Percentiles rank a stretch among this genome's conserved stretches.
Evolutionary conservation across 805 yeast genomes (phyloP).

Genomic region (Candida montana): DNA sequence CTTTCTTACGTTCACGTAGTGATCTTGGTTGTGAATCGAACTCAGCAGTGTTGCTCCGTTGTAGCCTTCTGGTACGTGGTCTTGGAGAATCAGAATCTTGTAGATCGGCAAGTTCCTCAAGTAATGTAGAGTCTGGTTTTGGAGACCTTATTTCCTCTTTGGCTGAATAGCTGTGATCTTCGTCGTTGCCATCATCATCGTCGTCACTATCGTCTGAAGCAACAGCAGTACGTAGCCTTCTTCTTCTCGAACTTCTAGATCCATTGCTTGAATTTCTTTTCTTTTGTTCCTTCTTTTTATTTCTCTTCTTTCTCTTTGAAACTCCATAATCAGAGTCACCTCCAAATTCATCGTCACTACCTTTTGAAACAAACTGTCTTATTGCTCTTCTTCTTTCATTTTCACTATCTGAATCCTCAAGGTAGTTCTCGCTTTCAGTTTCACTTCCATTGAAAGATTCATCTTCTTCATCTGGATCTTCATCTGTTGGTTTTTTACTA

Average conservation of each 20-base stretch:
- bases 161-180: slow-evolving; percentile 23
- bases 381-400: slow-evolving; percentile 17
- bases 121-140: slow-evolving; percentile 34
- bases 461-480: slow-evolving; percentile 25
- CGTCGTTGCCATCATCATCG: slow-evolving; percentile 13
- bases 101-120: slow-evolving; percentile 48
- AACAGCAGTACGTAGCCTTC: slow-evolving; percentile 11
- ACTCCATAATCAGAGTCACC: slow-evolving; percentile 12
- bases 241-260: slow-evolving; percentile 17
- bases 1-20: slow-evolving; percentile 62
- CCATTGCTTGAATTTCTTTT: not conserved
- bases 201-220: not conserved
- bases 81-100: slow-evolving; percentile 32
- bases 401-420: slow-evolving; percentile 8
- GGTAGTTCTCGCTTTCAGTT: slow-evolving; percentile 23
- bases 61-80: slow-evolving; percentile 5
- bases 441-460: slow-evolving; percentile 34
- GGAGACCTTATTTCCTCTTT: slow-evolving; percentile 14
- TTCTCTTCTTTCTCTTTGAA: slow-evolving; percentile 7
- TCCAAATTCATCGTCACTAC: slow-evolving; percentile 25
- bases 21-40: slow-evolving; percentile 38
- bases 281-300: slow-evolving; percentile 6
- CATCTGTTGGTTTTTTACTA: slow-evolving; percentile 9
- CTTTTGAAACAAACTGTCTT: slow-evolving; percentile 22
- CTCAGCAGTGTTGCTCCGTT: slow-evolving; percentile 7